Base-by-base conservation (phyloP, 768 basidiomycete genomes). In the Macrolepiota dolichaula region DNA sequence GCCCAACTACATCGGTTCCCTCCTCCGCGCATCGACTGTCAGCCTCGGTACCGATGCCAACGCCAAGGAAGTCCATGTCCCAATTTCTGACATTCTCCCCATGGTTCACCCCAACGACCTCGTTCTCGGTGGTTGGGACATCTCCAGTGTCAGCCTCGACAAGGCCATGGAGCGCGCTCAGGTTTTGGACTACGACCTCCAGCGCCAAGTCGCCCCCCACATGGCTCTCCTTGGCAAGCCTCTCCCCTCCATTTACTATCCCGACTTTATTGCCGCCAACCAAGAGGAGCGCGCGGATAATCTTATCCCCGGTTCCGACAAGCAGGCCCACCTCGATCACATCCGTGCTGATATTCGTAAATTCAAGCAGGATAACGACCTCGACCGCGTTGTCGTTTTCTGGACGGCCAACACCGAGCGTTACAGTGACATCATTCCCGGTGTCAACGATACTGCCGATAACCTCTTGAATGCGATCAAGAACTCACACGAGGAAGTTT, bases 341-440 rank as follows among this genome's bases (percentile, higher is more conserved):
- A 87, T 98, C 69, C 91, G 96, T 58, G 81, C 81, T n/a, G 94
- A 98, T 70, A 98, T 98, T 72, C 91, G 94, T 68, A 83, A 85
- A 58, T 98, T 98, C 85, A 98, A 98, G 80, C 69, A 77, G 56
- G 77, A 86, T 63, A 85, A 98, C 71, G 79, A 76, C 19, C 86
- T 98, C 51, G 96, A 96, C 73, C 90, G 90, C 61, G 85, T 93
- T 63, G 76, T 99, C 68, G 89, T 98, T 64, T 96, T 98, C 81
- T 98, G 96, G 96, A 98, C 96, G 15, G 95, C 93, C 67, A 98
- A 99, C 79, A 99, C 96, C 17, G 97, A 98, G 81, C 91, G 96
- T 61, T 99, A 95, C 85, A 88, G 91, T 67, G 94, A 94, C 64
- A 87, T 99, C 74, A 88, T 98, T 72, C 82, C 91, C 12, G 97